Evolutionary conservation across 495 filamentous ascomycete species (phyloP).

Genomic region (Hyaloscypha bicolor): DNA sequence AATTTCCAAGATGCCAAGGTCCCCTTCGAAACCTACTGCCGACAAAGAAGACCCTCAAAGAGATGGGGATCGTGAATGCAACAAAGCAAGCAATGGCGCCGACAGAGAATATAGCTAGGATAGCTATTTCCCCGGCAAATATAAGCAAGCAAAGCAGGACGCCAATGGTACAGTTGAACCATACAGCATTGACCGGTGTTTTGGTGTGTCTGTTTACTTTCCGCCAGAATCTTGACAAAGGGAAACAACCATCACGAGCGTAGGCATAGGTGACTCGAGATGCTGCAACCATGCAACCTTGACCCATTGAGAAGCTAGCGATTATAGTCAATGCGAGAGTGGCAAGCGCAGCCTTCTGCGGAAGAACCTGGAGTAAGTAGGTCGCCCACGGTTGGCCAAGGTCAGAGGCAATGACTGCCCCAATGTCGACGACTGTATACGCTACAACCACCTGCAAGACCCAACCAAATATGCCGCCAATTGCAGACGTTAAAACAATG

Average conservation of each 20-base stretch:
- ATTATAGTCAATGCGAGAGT: conserved; percentile 71
- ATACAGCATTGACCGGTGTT: conserved; percentile 76
- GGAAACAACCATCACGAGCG: conserved; percentile 77
- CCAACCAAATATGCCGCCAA: conserved; percentile 74
- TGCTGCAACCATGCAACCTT: conserved; percentile 81
- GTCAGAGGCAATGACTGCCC: conserved; percentile 57
- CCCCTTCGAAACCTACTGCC: conserved; percentile 53
- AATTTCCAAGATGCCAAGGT: conserved; percentile 70
- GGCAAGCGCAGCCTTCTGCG: conserved; percentile 60
- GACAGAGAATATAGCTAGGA: conserved; percentile 73
- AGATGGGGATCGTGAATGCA: conserved; percentile 72
- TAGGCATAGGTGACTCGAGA: conserved; percentile 77
- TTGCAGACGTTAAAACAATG: conserved; percentile 67
- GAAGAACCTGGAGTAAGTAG: conserved; percentile 70
- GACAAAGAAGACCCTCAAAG: conserved; percentile 72
- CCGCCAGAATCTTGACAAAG: conserved; percentile 60
- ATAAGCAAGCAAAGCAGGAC: conserved; percentile 66
- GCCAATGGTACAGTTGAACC: conserved; percentile 68
- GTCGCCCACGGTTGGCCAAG: conserved; percentile 75
- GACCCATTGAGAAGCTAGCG: conserved; percentile 77
- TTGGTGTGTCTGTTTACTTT: conserved; percentile 61
- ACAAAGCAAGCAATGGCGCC: conserved; percentile 72
- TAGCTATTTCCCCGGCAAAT: conserved; percentile 63
- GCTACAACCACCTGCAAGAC: conserved; percentile 74
- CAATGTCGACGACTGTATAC: conserved; percentile 73